phyloP scores from a whole-genome alignment of 139 green algal species.

The Volvox reticuliferus region DNA sequence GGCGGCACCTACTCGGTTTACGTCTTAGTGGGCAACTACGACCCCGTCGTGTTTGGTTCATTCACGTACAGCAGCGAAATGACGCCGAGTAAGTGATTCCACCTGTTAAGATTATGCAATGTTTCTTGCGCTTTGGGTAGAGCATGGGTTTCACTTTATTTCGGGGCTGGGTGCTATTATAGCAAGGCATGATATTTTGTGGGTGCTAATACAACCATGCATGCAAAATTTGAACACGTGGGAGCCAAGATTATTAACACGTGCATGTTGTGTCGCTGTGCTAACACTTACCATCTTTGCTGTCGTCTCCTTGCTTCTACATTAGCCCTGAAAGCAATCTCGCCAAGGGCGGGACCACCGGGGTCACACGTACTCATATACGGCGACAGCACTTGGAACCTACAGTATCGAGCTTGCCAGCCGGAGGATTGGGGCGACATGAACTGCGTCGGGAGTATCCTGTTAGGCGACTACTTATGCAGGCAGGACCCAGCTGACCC shows the following conservation, averaged over 20 bases:
- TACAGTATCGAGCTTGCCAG: background rate
- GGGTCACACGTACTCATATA: background rate
- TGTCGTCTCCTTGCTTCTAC: background rate
- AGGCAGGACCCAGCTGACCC: background rate
- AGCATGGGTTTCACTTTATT: background rate
- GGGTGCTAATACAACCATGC: too few relatives aligned
- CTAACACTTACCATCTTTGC: background rate
- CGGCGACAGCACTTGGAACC: slow-evolving; percentile 10
- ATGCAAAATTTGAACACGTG: too few relatives aligned
- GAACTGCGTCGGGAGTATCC: slow-evolving; percentile 11
- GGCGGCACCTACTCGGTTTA: slow-evolving; percentile 16
- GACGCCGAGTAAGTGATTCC: slow-evolving; percentile 43
- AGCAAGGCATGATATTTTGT: too few relatives aligned
- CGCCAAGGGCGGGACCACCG: slow-evolving; percentile 19
- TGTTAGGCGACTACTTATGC: slow-evolving; percentile 43
- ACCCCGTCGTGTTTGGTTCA: background rate
- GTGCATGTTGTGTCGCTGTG: too few relatives aligned
- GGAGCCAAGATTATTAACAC: background rate
- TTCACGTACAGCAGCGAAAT: slow-evolving; percentile 15
- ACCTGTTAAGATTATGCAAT: background rate
- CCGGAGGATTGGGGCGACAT: background rate
- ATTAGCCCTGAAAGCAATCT: background rate
- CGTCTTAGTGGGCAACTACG: slow-evolving; percentile 20
- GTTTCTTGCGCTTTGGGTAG: background rate
- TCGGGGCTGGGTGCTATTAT: too few relatives aligned